Evolutionary conservation across 768 basidiomycete genomes (phyloP), one percentile per base, ranked within the genome.

Genomic region (Rickenella mellea): DNA sequence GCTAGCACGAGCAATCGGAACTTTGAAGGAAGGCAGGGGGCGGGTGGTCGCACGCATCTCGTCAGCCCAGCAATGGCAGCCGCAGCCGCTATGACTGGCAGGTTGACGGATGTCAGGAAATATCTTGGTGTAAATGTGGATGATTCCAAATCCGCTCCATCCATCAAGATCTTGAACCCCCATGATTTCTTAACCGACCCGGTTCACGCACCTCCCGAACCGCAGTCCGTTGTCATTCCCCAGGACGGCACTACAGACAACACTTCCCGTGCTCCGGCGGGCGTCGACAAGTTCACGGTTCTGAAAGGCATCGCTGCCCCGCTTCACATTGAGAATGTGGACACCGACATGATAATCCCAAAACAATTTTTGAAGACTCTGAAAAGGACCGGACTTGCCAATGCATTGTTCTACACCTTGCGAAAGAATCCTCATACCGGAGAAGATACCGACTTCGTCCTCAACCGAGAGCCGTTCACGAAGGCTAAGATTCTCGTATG

Each of bases 291-390:
- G 50, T 89, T 90, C 60, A 74, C 66, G 40, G 54, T 80, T 39
- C 61, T 89, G 40, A 79, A 78, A 55, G 87, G 87, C 30, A 73
- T 87, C 42, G 73, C 83, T 31, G 85, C 83, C 8, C 85, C 86
- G n/a, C 53, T 89, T 61, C 71, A 82, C 58, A 82, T 83, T 33
- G 76, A 82, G 47, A 89, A 90, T 51, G 80, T 92, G 48, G 90
- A 94, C 62, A 94, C 90, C 35, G 90, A 94, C 54, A 85, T 83
- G 77, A 89, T 94, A 59, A 91, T 93, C 55, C 90, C 90, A 2
- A 91, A 92, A 54, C 89, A 91, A 54, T 93, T 92, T 68, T 64
- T 93, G 60, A 93, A 92, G 64, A 93, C 90, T 0, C 64, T 94
- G 53, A 88, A 91, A 61, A 75, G 90, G 42, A 91, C 90, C 30